phyloP scores from a whole-genome alignment of 129 eudicot species.

The sunflower (Helianthus annuus) region DNA sequence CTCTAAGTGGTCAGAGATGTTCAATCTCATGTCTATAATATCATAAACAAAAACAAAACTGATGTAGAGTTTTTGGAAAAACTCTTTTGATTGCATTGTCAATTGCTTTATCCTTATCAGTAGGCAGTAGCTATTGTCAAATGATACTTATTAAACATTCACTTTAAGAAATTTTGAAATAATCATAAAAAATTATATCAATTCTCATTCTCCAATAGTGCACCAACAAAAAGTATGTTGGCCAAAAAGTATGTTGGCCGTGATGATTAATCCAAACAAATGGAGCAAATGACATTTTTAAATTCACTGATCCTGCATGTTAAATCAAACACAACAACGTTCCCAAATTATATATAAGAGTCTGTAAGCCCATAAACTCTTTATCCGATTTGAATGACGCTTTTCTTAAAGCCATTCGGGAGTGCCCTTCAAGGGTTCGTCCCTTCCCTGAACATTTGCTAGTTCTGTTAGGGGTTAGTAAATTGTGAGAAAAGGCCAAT shows the following conservation, averaged over 20 bases:
- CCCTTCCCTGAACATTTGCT: too few species aligned
- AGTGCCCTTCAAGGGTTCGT: too few species aligned
- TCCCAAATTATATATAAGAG: neutral
- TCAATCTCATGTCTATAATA: too few species aligned
- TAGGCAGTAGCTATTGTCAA: too few species aligned
- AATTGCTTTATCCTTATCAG: neutral
- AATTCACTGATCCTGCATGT: neutral
- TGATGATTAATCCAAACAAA: neutral
- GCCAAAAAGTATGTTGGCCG: neutral
- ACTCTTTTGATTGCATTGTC: neutral
- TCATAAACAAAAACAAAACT: neutral
- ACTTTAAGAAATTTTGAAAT: too few species aligned
- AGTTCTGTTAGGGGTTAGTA: too few species aligned
- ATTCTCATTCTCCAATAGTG: neutral
- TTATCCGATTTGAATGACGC: too few species aligned
- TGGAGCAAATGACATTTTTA: neutral
- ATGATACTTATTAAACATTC: neutral
- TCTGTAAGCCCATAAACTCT: neutral
- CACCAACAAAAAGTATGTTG: neutral
- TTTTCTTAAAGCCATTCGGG: too few species aligned
- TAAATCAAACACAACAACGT: neutral
- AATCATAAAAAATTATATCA: neutral
- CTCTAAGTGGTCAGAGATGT: too few species aligned
- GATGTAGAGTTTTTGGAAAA: neutral
- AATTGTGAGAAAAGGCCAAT: too few species aligned